Evolutionary conservation across 1,284 basidiomycete species (phyloP).

Genomic region (Crocinoboletus sp.): DNA sequence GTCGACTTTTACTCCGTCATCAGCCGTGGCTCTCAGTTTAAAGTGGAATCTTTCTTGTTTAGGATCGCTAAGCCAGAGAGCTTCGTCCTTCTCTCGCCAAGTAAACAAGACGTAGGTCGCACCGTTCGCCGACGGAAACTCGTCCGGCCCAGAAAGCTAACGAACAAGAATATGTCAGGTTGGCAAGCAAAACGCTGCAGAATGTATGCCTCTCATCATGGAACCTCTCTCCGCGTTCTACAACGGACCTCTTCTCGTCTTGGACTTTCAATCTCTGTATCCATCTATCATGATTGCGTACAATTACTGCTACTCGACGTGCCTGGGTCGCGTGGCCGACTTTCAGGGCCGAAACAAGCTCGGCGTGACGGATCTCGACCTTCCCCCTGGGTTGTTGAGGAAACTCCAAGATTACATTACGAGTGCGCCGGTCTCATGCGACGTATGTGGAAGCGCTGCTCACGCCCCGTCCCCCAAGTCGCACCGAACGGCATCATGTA

Average conservation of each 20-base stretch:
- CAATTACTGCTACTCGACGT: constrained; percentile 97
- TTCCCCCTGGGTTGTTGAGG: constrained; percentile 66
- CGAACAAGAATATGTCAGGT: constrained; percentile 50
- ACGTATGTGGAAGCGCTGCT: background rate
- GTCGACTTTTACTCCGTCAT: constrained; percentile 97
- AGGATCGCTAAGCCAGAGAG: constrained; percentile 97
- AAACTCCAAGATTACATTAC: constrained; percentile 70
- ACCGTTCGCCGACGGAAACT: background rate
- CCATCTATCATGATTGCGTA: constrained; percentile 99
- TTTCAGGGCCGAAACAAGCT: constrained; percentile 91
- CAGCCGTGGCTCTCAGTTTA: constrained; percentile 94
- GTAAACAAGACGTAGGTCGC: constrained; percentile 69
- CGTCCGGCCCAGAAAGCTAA: background rate
- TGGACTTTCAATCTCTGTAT: constrained; percentile 96
- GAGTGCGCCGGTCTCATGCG: constrained; percentile 40
- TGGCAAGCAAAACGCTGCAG: constrained; percentile 94
- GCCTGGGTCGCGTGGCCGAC: constrained; percentile 80
- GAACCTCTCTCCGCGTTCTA: constrained; percentile 94
- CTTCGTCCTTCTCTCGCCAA: constrained; percentile 86
- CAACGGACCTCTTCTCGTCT: constrained; percentile 62
- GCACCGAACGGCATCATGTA: constrained; percentile 95
- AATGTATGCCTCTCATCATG: constrained; percentile 92
- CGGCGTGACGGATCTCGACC: constrained; percentile 75
- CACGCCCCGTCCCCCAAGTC: constrained; percentile 44
- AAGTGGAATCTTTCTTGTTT: constrained; percentile 98